Percentiles rank a stretch among this genome's conserved stretches.
Evolutionary conservation across 768 basidiomycete species (phyloP).

Genomic region (Hebeloma cylindrosporum): DNA sequence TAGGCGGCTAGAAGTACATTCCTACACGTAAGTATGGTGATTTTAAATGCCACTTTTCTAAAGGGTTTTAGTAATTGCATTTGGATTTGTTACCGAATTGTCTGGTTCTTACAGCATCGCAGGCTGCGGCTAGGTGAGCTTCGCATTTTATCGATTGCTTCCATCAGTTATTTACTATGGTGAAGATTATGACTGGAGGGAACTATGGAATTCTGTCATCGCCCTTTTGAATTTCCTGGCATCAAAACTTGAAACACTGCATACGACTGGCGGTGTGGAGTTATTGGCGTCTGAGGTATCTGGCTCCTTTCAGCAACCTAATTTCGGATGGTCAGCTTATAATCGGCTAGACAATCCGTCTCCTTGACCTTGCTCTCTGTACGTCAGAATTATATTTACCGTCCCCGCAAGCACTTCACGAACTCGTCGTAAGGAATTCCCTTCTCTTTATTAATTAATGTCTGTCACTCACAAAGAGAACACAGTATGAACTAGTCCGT

Average conservation of each 20-base stretch:
- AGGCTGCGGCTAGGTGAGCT: constrained; percentile 55
- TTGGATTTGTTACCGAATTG: constrained; percentile 49
- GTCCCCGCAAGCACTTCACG: constrained; percentile 53
- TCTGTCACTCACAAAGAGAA: constrained; percentile 2
- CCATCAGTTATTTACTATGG: constrained; percentile 4
- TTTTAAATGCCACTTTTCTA: constrained; percentile 6
- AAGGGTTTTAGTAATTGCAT: constrained; percentile 47
- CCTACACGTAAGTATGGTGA: constrained; percentile 48
- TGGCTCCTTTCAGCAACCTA: background rate
- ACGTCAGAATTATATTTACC: constrained; percentile 56
- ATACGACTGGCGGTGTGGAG: constrained; percentile 52
- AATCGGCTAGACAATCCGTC: constrained; percentile 42
- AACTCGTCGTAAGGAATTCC: constrained; percentile 55
- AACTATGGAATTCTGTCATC: constrained; percentile 60
- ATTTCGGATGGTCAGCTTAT: background rate
- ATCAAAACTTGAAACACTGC: constrained; percentile 52
- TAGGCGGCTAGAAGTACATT: constrained; percentile 54
- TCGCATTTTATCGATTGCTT: background rate
- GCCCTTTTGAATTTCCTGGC: constrained; percentile 56
- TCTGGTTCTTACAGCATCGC: constrained; percentile 58
- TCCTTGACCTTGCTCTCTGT: constrained; percentile 54
- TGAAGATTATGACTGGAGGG: constrained; percentile 65
- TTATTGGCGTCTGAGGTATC: constrained; percentile 55
- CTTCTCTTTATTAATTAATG: background rate
- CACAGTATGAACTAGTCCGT: constrained; percentile 66